Evolutionary conservation across 805 yeast species (phyloP).

Genomic region (Starmerella tilneyi): DNA sequence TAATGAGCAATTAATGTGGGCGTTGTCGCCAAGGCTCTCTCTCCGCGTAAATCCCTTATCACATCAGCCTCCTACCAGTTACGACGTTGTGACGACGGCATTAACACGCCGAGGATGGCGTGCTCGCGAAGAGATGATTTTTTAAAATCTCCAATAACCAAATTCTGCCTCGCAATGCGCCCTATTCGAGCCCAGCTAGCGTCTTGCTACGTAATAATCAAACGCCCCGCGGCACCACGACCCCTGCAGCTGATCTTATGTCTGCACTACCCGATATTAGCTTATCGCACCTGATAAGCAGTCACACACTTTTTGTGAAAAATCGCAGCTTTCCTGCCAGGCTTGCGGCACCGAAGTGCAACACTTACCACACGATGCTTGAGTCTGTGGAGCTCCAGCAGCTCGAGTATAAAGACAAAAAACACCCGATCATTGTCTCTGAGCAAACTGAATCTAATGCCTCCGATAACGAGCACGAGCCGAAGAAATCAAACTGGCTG

Average conservation of each 20-base stretch:
- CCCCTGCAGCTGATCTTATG: not conserved
- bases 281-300: constrained; percentile 10
- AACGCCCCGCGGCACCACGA: not conserved
- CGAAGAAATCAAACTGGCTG: constrained; percentile 1
- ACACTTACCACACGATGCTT: constrained; percentile 4
- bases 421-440: not conserved
- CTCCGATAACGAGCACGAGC: not conserved
- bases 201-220: not conserved
- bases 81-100: too few species aligned
- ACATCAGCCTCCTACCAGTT: too few species aligned
- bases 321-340: too few species aligned
- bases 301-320: not conserved
- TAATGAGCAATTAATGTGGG: too few species aligned
- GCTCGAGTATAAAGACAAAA: constrained; percentile 4
- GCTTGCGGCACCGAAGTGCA: too few species aligned
- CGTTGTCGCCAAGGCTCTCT: too few species aligned
- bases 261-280: not conserved
- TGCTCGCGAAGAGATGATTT: too few species aligned
- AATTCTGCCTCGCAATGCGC: too few species aligned
- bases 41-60: too few species aligned
- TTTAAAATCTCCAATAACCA: too few species aligned
- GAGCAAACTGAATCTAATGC: not conserved
- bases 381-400: constrained; percentile 10
- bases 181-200: too few species aligned
- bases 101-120: too few species aligned